phyloP scores from a whole-genome alignment of 345 rosid genomes.

The Tarenaya hassleriana region DNA sequence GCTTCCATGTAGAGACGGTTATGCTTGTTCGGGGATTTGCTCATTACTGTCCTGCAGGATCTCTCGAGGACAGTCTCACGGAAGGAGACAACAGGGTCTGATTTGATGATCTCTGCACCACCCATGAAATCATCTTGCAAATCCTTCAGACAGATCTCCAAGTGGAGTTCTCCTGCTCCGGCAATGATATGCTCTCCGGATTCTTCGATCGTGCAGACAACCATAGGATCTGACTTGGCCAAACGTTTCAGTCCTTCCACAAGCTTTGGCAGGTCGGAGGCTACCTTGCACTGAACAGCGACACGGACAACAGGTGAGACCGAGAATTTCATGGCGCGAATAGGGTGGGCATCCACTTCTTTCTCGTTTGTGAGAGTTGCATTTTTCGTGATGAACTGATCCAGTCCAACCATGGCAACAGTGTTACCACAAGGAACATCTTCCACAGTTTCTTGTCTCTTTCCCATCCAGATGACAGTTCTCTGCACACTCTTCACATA shows the following conservation, averaged over 20 bases:
- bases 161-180: not conserved
- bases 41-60: not conserved
- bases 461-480: slow-evolving; percentile 75
- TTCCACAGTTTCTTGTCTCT: slow-evolving; percentile 64
- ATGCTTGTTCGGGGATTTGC: not conserved
- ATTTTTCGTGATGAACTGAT: not conserved
- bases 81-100: not conserved
- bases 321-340: not conserved
- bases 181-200: not conserved
- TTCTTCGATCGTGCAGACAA: not conserved
- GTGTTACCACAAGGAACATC: slow-evolving; percentile 47
- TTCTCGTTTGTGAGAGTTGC: not conserved
- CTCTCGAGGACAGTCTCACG: slow-evolving; percentile 3
- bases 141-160: not conserved
- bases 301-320: not conserved
- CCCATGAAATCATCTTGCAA: not conserved
- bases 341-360: not conserved
- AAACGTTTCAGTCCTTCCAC: not conserved
- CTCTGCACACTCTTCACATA: slow-evolving; percentile 38
- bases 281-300: not conserved
- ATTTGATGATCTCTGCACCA: not conserved
- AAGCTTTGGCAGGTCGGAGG: not conserved
- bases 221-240: not conserved
- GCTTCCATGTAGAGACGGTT: slow-evolving; percentile 55
- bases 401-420: not conserved